Base-by-base conservation (phyloP, 2,329 filamentous ascomycete genomes). In the Ophiostoma triangulosporum region DNA sequence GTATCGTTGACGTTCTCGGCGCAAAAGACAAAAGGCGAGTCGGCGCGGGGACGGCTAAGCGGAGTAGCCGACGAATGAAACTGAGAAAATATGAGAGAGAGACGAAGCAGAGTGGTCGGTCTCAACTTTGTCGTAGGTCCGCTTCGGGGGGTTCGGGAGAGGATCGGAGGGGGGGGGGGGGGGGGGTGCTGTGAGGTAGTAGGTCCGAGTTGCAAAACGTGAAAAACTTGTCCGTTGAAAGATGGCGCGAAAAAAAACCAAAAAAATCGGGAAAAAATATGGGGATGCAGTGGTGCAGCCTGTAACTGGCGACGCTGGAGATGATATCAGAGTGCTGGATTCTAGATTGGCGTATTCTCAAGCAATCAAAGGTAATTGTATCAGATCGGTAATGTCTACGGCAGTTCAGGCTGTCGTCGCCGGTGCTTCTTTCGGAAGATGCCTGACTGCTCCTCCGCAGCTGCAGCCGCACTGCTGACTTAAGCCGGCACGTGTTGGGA, bases 191-290 rank as follows among this genome's bases (percentile, higher is more conserved):
- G 31, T 5, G 32, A 36, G 36, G 24, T 46, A 26, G 26, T 29
- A 22, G 20, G 15, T 8, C 36, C 20, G 24, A 20, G 31, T 17
- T 32, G n/a, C 46, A 32, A 14, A 31, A 31, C 20, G 45, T 48
- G 54, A 38, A 56, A 56, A 53, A 51, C 51, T 54, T 56, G 54
- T 54, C 54, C 54, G 51, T 51, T 50, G 50, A 48, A 12, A 53
- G 54, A 53, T 51, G 40, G 54, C 51, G 54, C 48, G 51, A 33
- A 51, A 56, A 56, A 54, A 56, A 53, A 53, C 51, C 48, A 56
- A 56, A 54, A 56, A 53, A 53, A 54, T 50, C 22, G 26, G 52
- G 50, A 53, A 56, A 53, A 56, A 56, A 53, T 52, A 50, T 56
- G 54, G 54, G 52, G 52, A 53, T 56, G 24, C 22, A 51, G 43